Evolutionary conservation across 495 filamentous ascomycete species (phyloP).

Genomic region (Thozetella sp.): DNA sequence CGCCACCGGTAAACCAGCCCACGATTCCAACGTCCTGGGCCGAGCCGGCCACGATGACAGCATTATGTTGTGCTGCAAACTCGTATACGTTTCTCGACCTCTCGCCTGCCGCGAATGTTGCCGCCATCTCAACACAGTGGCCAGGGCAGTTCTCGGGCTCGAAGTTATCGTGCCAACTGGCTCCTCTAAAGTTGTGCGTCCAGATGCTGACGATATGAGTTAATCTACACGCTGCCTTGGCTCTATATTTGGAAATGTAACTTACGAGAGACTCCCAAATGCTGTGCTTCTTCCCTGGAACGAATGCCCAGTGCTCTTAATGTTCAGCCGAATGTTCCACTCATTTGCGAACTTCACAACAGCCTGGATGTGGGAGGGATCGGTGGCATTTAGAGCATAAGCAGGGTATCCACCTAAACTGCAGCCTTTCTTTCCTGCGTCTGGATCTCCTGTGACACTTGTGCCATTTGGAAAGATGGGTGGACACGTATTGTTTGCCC

Average conservation of each 20-base stretch:
- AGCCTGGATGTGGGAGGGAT: neutral
- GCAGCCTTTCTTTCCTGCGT: neutral
- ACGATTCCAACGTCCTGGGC: slow-evolving; percentile 21
- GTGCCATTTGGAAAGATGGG: neutral
- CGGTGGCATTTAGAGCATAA: neutral
- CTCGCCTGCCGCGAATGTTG: too few species aligned
- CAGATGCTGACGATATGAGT: too few species aligned
- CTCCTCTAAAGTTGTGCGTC: too few species aligned
- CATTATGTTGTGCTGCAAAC: slow-evolving; percentile 15
- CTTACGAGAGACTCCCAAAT: neutral
- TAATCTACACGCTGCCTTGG: too few species aligned
- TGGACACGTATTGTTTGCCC: neutral
- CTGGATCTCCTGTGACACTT: neutral
- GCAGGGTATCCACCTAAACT: neutral
- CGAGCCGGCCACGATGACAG: slow-evolving; percentile 21
- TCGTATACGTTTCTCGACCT: slow-evolving; percentile 21
- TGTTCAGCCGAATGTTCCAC: neutral
- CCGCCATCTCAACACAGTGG: too few species aligned
- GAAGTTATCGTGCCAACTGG: too few species aligned
- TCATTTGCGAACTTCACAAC: neutral
- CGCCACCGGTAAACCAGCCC: slow-evolving; percentile 45
- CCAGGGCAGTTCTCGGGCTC: too few species aligned
- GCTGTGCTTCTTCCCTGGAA: neutral
- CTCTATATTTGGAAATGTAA: neutral
- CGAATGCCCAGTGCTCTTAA: neutral